phyloP scores from a whole-genome alignment of 331 rosid genomes.

The Prunus yedoensis region DNA sequence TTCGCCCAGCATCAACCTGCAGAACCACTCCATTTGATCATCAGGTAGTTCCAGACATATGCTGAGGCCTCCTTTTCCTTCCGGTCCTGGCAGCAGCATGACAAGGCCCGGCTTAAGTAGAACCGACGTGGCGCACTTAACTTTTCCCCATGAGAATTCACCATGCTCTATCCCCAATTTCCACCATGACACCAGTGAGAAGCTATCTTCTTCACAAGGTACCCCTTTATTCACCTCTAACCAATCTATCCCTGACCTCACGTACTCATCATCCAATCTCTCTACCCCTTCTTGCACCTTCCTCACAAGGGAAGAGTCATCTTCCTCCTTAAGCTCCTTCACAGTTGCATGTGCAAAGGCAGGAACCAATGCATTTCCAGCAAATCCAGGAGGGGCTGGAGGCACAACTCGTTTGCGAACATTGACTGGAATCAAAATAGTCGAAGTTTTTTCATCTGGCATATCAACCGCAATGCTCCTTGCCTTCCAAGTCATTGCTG shows the following conservation, averaged over 20 bases:
- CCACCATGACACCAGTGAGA: constrained; percentile 20
- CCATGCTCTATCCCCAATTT: constrained; percentile 45
- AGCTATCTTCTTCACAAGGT: constrained; percentile 30
- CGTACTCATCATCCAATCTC: constrained; percentile 52
- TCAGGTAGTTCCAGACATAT: constrained; percentile 35
- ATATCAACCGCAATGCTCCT: constrained; percentile 39
- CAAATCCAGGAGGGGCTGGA: constrained; percentile 35
- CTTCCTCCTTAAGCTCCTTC: constrained; percentile 40
- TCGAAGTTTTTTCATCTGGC: constrained; percentile 25
- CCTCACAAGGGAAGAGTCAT: constrained; percentile 26
- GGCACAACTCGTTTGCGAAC: constrained; percentile 44
- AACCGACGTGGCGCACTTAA: constrained; percentile 45
- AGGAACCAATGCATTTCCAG: constrained; percentile 63
- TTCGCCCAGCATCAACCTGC: constrained; percentile 31
- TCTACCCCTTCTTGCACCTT: constrained; percentile 58
- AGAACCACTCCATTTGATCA: constrained; percentile 43
- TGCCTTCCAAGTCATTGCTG: constrained; percentile 57
- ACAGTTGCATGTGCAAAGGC: constrained; percentile 49
- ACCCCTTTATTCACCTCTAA: constrained; percentile 52
- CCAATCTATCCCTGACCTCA: constrained; percentile 59
- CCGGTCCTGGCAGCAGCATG: constrained; percentile 37
- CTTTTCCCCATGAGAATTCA: constrained; percentile 48
- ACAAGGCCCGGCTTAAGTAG: constrained; percentile 41
- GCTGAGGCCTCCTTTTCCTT: constrained; percentile 37
- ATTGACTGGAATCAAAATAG: constrained; percentile 50